phyloP scores from a whole-genome alignment of 2,329 filamentous ascomycete genomes.

The Cladosporium colombiae region DNA sequence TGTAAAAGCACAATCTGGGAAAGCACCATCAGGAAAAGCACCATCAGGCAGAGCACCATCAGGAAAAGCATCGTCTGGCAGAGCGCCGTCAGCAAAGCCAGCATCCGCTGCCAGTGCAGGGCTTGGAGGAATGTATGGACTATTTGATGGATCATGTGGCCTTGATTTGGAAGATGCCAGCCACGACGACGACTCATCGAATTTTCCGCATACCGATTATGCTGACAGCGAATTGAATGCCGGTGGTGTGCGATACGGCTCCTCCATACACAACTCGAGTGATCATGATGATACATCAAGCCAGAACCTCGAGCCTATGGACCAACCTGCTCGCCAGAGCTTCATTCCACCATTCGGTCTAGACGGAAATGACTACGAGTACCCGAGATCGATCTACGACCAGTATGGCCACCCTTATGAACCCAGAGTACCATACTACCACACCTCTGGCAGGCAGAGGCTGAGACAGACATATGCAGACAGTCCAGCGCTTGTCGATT shows the following conservation, averaged over 20 bases:
- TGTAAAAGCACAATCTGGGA: conserved; percentile 17
- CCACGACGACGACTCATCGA: neutral
- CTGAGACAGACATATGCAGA: neutral
- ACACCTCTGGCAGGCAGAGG: neutral
- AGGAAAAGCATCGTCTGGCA: conserved; percentile 17
- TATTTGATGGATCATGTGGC: conserved; percentile 40
- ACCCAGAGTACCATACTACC: neutral
- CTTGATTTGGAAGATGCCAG: neutral
- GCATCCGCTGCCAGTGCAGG: neutral
- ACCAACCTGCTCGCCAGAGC: neutral
- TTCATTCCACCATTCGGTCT: neutral
- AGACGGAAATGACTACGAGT: conserved; percentile 2
- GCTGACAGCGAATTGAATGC: neutral
- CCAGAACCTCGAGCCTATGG: neutral
- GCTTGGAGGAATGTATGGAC: conserved; percentile 32
- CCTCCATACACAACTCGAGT: neutral
- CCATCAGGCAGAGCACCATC: conserved; percentile 22
- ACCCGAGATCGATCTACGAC: neutral
- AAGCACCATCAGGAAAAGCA: conserved; percentile 19
- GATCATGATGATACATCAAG: neutral
- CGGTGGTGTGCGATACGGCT: neutral
- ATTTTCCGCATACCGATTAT: neutral
- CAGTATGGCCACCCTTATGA: neutral
- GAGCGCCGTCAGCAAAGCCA: neutral
- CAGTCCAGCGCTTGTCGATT: neutral